These are phyloP conservation scores for Ligustrum vulgare DNA, from an alignment of 257 asterid genomes.

Conservation along the genomic window DNA sequence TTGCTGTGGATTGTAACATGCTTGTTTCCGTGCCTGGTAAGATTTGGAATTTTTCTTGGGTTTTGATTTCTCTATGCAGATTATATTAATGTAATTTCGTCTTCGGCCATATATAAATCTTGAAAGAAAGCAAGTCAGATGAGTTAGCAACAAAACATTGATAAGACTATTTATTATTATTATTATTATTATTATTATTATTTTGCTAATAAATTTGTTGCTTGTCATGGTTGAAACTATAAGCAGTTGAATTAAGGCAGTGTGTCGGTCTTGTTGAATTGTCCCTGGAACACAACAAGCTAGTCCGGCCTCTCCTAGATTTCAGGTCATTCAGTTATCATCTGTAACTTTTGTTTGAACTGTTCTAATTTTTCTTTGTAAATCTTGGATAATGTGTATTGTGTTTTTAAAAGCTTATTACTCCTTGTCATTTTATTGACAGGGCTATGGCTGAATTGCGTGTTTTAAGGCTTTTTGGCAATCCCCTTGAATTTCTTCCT, in stretches of 20 bases:
- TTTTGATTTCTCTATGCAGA: conserved; percentile 6
- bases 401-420: conserved; percentile 38
- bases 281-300: conserved; percentile 99
- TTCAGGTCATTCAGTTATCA: conserved; percentile 74
- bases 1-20: conserved; percentile 85
- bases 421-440: conserved; percentile 48
- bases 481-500: conserved; percentile 97
- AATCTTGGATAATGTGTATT: conserved; percentile 12
- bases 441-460: conserved; percentile 92
- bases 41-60: conserved; percentile 26
- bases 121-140: conserved; percentile 16
- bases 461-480: conserved; percentile 89
- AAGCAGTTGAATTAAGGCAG: conserved; percentile 82
- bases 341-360: conserved; percentile 19
- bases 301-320: conserved; percentile 96
- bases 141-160: background rate
- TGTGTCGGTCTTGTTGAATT: conserved; percentile 85
- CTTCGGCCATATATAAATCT: conserved; percentile 3
- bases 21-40: conserved; percentile 93
- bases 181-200: no score
- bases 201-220: conserved; percentile 26
- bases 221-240: conserved; percentile 29
- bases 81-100: conserved; percentile 15
- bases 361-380: conserved; percentile 1
- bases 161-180: background rate